Conservation (phyloP, 208 protist species). For the Wallacemonas sp. region DNA sequence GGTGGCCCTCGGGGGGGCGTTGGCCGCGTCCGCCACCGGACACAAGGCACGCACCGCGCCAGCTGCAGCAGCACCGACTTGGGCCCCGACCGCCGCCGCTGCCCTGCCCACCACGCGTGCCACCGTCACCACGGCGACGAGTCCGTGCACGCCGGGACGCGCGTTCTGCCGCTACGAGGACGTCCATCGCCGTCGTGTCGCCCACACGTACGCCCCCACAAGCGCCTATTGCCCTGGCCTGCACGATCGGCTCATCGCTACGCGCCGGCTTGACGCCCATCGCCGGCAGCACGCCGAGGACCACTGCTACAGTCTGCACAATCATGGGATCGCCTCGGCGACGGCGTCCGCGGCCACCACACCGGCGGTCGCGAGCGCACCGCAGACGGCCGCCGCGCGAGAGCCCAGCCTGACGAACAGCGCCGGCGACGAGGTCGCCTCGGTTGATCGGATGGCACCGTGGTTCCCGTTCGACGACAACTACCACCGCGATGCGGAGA, state of each 20-base stretch:
- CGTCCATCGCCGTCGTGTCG: not conserved
- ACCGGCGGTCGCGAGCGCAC: not conserved
- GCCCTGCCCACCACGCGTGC: not conserved
- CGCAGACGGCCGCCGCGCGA: not conserved
- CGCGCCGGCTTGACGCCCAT: not conserved
- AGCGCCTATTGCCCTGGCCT: slow-evolving; percentile 8
- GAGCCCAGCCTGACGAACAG: not conserved
- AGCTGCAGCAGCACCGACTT: too few species aligned
- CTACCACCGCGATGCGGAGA: slow-evolving; percentile 58
- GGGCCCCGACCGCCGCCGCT: too few species aligned
- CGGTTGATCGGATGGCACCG: not conserved
- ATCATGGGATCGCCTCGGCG: not conserved
- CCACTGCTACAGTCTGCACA: slow-evolving; percentile 16
- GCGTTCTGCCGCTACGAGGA: slow-evolving; percentile 8
- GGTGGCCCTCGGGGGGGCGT: not conserved
- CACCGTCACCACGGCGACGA: not conserved
- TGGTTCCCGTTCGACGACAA: slow-evolving; percentile 39
- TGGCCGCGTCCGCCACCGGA: not conserved
- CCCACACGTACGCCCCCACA: slow-evolving; percentile 3
- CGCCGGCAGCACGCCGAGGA: slow-evolving; percentile 1
- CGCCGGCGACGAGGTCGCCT: not conserved
- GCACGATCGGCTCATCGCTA: not conserved
- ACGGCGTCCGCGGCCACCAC: not conserved
- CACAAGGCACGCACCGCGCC: not conserved
- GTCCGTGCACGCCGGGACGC: not conserved